Conservation (phyloP, 305 asterid species). For the Fraxinus nigra region DNA sequence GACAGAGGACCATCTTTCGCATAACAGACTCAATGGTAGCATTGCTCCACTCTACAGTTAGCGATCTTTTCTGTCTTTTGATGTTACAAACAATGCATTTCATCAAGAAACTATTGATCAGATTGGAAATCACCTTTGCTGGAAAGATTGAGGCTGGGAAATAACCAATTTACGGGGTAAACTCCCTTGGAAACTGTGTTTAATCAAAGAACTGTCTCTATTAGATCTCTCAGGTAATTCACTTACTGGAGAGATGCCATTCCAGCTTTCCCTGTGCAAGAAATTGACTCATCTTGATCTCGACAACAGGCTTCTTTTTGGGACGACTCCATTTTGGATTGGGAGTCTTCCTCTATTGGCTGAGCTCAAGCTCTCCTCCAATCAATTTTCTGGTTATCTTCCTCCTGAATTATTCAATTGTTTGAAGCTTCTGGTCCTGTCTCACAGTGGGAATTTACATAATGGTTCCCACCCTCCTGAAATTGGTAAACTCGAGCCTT, state of each 20-base stretch:
- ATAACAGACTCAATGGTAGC: constrained; percentile 67
- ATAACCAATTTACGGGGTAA: constrained; percentile 62
- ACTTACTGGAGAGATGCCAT: constrained; percentile 59
- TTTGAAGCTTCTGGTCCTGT: constrained; percentile 55
- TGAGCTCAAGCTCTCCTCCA: constrained; percentile 76
- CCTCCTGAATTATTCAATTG: constrained; percentile 67
- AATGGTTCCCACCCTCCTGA: constrained; percentile 61
- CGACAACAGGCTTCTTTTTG: constrained; percentile 61
- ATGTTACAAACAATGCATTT: constrained; percentile 69
- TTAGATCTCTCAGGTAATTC: constrained; percentile 70
- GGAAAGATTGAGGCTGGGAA: constrained; percentile 73
- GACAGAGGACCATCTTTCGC: constrained; percentile 68
- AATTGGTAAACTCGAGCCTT: constrained; percentile 59
- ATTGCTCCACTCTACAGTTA: constrained; percentile 68
- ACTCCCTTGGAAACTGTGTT: constrained; percentile 72
- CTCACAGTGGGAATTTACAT: constrained; percentile 55
- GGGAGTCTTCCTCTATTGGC: constrained; percentile 71
- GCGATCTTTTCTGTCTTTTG: constrained; percentile 62
- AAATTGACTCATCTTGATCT: constrained; percentile 74
- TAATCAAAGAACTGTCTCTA: constrained; percentile 48
- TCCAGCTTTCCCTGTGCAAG: constrained; percentile 66
- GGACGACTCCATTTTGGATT: constrained; percentile 70
- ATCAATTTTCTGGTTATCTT: constrained; percentile 59
- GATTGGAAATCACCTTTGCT: constrained; percentile 65
- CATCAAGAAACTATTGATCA: constrained; percentile 58